phyloP scores from a whole-genome alignment of 164 flowering plant species.

The Tetrastigma voinierianum region DNA sequence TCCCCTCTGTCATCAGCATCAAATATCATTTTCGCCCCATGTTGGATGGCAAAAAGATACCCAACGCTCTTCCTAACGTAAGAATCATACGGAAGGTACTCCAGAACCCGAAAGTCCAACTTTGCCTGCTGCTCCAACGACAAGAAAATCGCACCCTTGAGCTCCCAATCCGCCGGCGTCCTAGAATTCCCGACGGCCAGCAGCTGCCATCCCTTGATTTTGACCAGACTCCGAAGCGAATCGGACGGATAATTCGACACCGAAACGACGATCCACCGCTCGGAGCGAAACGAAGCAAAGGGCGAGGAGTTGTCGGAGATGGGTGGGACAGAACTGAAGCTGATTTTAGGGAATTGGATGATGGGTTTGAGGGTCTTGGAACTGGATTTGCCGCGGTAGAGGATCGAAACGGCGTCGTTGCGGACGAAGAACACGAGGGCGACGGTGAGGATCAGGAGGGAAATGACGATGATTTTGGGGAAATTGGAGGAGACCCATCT shows the following conservation, averaged over 20 bases:
- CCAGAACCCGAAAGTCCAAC: constrained; percentile 71
- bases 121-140: constrained; percentile 78
- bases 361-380: constrained; percentile 34
- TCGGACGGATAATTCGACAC: constrained; percentile 69
- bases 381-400: constrained; percentile 51
- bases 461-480: constrained; percentile 53
- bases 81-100: constrained; percentile 83
- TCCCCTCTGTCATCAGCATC: constrained; percentile 91
- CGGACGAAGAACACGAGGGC: constrained; percentile 78
- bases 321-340: constrained; percentile 44
- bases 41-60: constrained; percentile 92
- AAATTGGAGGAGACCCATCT: constrained; percentile 77
- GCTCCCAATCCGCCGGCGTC: constrained; percentile 82
- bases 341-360: constrained; percentile 47
- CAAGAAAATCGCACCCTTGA: constrained; percentile 83
- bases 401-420: constrained; percentile 63
- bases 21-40: constrained; percentile 89
- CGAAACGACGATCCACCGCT: constrained; percentile 84
- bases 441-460: constrained; percentile 52
- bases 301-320: constrained; percentile 46
- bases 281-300: constrained; percentile 64
- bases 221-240: constrained; percentile 50
- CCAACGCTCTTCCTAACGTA: constrained; percentile 84
- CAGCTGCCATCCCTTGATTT: constrained; percentile 90
- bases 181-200: constrained; percentile 80